These are phyloP conservation scores for Backusella westeae DNA, from an alignment of 192 early-diverging fungal species.

Conservation along the genomic window DNA sequence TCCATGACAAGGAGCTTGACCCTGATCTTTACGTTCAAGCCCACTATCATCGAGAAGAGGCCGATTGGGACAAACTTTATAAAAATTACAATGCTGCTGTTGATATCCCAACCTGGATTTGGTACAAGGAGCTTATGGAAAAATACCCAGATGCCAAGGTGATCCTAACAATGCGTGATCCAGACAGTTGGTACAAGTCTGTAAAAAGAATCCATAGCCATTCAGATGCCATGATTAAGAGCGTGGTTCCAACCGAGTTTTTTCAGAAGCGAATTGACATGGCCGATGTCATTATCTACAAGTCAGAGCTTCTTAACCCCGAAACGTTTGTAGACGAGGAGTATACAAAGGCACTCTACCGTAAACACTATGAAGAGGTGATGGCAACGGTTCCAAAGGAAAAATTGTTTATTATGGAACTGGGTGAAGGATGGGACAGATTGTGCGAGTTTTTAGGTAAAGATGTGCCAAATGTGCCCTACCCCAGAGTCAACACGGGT, in stretches of 20 bases:
- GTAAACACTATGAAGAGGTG: not conserved
- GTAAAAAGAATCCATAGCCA: not conserved
- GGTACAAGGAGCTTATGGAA: slow-evolving; percentile 21
- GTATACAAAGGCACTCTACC: not conserved
- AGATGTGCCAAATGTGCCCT: not conserved
- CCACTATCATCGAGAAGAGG: not conserved
- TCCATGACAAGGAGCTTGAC: slow-evolving; percentile 2
- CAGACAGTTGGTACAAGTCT: slow-evolving; percentile 24
- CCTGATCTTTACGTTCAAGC: not conserved
- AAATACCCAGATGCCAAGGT: slow-evolving; percentile 25
- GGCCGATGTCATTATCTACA: not conserved
- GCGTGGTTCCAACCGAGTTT: too few species aligned
- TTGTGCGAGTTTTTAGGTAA: not conserved
- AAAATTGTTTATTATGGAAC: not conserved
- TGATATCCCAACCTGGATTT: slow-evolving; percentile 15
- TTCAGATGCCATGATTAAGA: not conserved
- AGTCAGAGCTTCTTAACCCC: not conserved
- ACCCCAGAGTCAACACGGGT: not conserved
- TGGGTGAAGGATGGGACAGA: slow-evolving; percentile 9
- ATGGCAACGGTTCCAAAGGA: not conserved
- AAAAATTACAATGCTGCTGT: slow-evolving; percentile 14
- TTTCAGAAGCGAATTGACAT: not conserved
- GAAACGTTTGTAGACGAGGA: not conserved
- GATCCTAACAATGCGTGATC: slow-evolving; percentile 14
- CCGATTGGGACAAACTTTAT: slow-evolving; percentile 18